Evolutionary conservation across 1,284 basidiomycete species (phyloP).

Genomic region (Fomitopsis schrenkii): DNA sequence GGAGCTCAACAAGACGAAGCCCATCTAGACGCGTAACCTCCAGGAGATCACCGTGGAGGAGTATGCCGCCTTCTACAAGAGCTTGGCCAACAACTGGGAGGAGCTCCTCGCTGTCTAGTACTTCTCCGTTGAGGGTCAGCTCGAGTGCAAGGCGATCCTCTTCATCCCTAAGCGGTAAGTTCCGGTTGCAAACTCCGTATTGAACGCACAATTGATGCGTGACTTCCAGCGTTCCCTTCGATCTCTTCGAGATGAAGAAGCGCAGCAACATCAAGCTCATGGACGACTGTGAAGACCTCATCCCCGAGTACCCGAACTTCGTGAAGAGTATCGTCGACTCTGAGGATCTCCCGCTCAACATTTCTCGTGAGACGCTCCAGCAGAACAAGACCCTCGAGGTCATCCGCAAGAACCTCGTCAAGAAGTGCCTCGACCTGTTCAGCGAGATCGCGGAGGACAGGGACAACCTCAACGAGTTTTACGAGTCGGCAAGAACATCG

Average conservation of each 20-base stretch:
- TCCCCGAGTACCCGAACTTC: slow-evolving; percentile 99
- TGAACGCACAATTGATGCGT: slow-evolving; percentile 12
- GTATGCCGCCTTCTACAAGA: slow-evolving; percentile 99
- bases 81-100: slow-evolving; percentile 99
- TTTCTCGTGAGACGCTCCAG: slow-evolving; percentile 99
- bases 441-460: slow-evolving; percentile 99
- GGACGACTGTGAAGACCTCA: slow-evolving; percentile 99
- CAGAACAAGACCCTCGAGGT: slow-evolving; percentile 99
- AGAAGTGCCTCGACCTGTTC: slow-evolving; percentile 97
- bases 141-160: slow-evolving; percentile 99
- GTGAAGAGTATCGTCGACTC: slow-evolving; percentile 99
- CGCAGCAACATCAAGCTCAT: slow-evolving; percentile 99
- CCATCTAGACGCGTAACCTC: slow-evolving; percentile 99
- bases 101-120: slow-evolving; percentile 99
- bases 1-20: slow-evolving; percentile 99
- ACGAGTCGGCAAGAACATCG: slow-evolving; percentile 96
- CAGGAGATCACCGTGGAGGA: slow-evolving; percentile 91
- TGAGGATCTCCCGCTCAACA: slow-evolving; percentile 99
- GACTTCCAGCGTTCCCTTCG: slow-evolving; percentile 81
- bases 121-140: slow-evolving; percentile 99
- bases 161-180: slow-evolving; percentile 92
- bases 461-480: slow-evolving; percentile 99
- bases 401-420: slow-evolving; percentile 97
- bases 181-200: not conserved
- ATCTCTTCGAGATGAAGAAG: slow-evolving; percentile 99